Conservation (phyloP, 2,329 filamentous ascomycete species). For the Phialemonium atrogriseum region DNA sequence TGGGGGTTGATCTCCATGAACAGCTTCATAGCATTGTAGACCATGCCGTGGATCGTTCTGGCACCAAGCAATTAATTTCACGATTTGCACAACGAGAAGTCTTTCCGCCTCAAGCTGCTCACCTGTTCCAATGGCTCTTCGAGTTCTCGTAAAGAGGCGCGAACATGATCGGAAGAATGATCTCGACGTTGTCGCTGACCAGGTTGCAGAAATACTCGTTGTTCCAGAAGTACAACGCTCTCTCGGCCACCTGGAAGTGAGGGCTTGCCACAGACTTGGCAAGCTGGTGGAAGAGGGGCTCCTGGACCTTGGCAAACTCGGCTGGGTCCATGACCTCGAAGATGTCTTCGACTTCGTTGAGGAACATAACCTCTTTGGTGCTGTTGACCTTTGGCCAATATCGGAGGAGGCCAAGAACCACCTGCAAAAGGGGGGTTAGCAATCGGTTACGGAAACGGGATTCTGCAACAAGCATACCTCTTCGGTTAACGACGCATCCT, state of each 20-base stretch:
- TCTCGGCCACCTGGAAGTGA: slow-evolving; percentile 97
- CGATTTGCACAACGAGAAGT: neutral
- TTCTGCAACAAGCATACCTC: slow-evolving; percentile 59
- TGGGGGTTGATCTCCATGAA: slow-evolving; percentile 99
- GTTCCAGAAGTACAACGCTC: slow-evolving; percentile 99
- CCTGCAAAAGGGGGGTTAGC: slow-evolving; percentile 37
- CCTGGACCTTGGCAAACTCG: slow-evolving; percentile 97
- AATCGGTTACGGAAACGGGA: neutral
- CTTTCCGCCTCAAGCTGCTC: too few relatives aligned
- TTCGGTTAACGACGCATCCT: slow-evolving; percentile 93
- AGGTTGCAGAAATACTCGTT: slow-evolving; percentile 99
- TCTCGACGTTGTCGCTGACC: slow-evolving; percentile 97
- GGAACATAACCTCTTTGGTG: slow-evolving; percentile 99
- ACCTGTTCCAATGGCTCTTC: slow-evolving; percentile 99
- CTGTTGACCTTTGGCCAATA: slow-evolving; percentile 99
- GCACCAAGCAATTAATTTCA: slow-evolving; percentile 14
- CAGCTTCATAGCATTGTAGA: slow-evolving; percentile 99
- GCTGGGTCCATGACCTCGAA: slow-evolving; percentile 99
- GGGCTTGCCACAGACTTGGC: slow-evolving; percentile 97
- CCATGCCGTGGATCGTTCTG: slow-evolving; percentile 98
- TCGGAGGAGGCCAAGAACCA: slow-evolving; percentile 85
- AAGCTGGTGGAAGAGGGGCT: slow-evolving; percentile 92
- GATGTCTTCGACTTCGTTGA: slow-evolving; percentile 98
- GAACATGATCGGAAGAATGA: slow-evolving; percentile 99
- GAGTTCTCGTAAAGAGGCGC: slow-evolving; percentile 97